Conservation (phyloP, 441 rosid species). For the Biscutella laevigata region DNA sequence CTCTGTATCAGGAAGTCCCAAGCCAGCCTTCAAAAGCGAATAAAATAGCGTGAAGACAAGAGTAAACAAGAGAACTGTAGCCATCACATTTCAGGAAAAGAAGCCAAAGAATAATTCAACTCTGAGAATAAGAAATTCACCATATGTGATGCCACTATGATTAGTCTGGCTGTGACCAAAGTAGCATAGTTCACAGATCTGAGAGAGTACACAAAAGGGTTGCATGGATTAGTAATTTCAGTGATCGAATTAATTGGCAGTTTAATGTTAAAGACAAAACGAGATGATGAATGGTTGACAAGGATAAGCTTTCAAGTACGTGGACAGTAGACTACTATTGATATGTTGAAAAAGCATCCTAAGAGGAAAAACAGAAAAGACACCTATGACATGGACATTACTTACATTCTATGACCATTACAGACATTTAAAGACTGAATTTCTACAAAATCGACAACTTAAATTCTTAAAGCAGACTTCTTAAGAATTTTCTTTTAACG, state of each 20-base stretch:
- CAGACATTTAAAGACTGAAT: not conserved
- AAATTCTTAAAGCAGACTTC: not conserved
- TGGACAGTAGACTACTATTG: constrained; percentile 1
- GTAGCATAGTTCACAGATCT: constrained; percentile 89
- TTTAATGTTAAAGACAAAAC: not conserved
- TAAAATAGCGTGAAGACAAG: constrained; percentile 13
- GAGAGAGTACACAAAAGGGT: constrained; percentile 23
- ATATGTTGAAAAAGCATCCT: constrained; percentile 6
- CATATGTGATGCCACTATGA: constrained; percentile 89
- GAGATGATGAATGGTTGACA: constrained; percentile 3
- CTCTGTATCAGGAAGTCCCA: constrained; percentile 91
- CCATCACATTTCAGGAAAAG: not conserved
- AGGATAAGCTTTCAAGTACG: not conserved
- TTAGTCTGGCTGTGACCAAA: constrained; percentile 73
- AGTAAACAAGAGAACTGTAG: constrained; percentile 1
- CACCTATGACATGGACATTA: constrained; percentile 5
- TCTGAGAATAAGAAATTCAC: constrained; percentile 32
- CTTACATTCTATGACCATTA: constrained; percentile 3
- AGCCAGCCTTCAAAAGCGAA: constrained; percentile 59
- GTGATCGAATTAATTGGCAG: not conserved
- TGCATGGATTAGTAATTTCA: constrained; percentile 12
- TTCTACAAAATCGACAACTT: constrained; percentile 3
- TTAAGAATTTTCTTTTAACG: not conserved
- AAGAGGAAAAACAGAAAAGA: not conserved
- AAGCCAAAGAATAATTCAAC: constrained; percentile 9